Evolutionary conservation across 2,329 filamentous ascomycete species (phyloP), one percentile per base, ranked within the genome.

Genomic region (Pseudofabraea citricarpa): DNA sequence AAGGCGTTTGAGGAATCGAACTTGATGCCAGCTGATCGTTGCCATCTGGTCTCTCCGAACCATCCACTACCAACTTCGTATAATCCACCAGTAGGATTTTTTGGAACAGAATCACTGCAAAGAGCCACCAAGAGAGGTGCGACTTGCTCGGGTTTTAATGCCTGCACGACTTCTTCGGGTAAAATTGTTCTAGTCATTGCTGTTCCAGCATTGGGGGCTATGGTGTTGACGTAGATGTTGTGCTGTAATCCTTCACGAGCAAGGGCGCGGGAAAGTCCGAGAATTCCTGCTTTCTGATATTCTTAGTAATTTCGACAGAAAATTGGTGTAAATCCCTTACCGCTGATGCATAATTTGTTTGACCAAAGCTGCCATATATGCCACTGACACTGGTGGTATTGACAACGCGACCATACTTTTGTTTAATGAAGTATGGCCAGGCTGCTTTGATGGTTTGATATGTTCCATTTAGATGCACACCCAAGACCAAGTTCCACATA

Each of bases 171-270:
- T 60, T 95, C 89, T 15, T 87, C 87, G n/a, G 89, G 88, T 87
- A 95, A 90, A 54, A 95, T 76, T 13, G 90, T 95, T 62, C 87
- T 81, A 31, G 89, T 95, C 88, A 95, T 90, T 62, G 90, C 83
- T 69, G 86, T 91, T 48, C 89, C 90, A 53, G 90, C 90, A 59
- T 95, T 89, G 29, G 90, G 90, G n/a, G 90, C 88, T 68, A 96
- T 91, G 56, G 86, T 86, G 66, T 96, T 96, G 75, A 75, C 81
- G 58, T 94, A 69, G 56, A 96, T 95, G 77, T 95, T 95, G 74
- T 96, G 96, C 71, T 96, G 95, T 64, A 78, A 72, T 53, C 90
- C 90, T 72, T 96, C 90, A 75, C 95, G 95, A 47, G 90, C 90
- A 49, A 96, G 77, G 4, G 90, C 94, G 74, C 96, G 89, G 29